Base-by-base conservation (phyloP, 2,329 filamentous ascomycete genomes). In the Ophiostoma sp. region DNA sequence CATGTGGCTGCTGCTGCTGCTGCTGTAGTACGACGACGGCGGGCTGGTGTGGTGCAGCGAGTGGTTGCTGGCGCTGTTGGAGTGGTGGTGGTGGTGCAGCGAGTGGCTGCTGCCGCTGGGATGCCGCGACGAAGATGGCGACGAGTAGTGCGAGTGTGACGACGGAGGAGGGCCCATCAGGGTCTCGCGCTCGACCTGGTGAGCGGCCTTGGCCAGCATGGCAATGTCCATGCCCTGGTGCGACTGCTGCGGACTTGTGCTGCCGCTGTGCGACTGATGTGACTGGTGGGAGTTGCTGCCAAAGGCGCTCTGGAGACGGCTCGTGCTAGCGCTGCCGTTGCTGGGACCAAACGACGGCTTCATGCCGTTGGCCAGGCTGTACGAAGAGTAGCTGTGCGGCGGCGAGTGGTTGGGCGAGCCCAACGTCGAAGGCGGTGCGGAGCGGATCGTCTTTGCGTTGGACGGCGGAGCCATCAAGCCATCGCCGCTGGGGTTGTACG, bases 351-450 rank as follows among this genome's bases (percentile, higher is more conserved):
- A 86, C 33, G 83, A 81, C 74, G 85, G 82, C 57, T 85, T 78
- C 69, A 77, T 76, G 15, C 81, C 80, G 71, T 78, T 76, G 35
- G 83, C 80, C 52, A 85, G 79, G 69, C 76, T 89, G 86, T 81
- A 96, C 81, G 79, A 92, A 80, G 80, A 93, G 83, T 91, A 97
- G 0, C 92, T 94, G 80, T 97, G 92, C 67, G 95, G 94, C 67
- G 95, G 95, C 27, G 94, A 98, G 68, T 97, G 92, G 79, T 97
- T 97, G 66, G 94, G 94, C n/a, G 94, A 98, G 70, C 86, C 92
- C 70, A 96, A 83, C 72, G 93, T 90, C 17, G 94, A 97, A 17
- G 88, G 88, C 13, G 94, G 94, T 20, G 94, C 94, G 41, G 94
- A 97, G 76, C 93, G 90, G 73, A 94, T 93, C 73, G 93, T 90